These are phyloP conservation scores for Vinca major DNA, from an alignment of 305 asterid genomes.

Conservation along the genomic window DNA sequence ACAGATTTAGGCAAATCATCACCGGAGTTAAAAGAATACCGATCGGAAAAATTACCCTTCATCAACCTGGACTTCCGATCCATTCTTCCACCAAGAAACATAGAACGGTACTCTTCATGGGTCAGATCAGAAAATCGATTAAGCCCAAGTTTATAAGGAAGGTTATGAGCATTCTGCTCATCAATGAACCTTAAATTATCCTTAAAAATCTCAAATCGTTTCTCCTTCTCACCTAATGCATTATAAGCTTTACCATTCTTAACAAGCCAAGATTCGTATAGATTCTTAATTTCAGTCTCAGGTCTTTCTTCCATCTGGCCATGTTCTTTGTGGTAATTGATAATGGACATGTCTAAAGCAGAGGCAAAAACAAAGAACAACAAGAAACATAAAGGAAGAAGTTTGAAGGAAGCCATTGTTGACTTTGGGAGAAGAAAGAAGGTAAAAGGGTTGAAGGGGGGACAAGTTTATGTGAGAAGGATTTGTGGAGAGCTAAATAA, in stretches of 20 bases:
- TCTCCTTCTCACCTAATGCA: conserved; percentile 59
- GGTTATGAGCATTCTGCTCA: conserved; percentile 44
- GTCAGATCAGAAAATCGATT: conserved; percentile 74
- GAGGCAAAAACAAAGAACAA: conserved; percentile 21
- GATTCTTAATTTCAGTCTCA: conserved; percentile 16
- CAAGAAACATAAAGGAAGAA: conserved; percentile 23
- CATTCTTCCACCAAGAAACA: conserved; percentile 40
- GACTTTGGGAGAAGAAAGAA: background rate
- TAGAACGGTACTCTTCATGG: conserved; percentile 56
- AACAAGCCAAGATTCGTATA: conserved; percentile 69
- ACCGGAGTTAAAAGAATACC: conserved; percentile 42
- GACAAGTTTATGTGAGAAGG: no score
- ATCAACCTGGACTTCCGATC: conserved; percentile 22
- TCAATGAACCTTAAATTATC: conserved; percentile 55
- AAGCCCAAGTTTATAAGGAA: conserved; percentile 48
- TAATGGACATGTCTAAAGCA: conserved; percentile 60
- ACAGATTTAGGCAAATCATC: conserved; percentile 45
- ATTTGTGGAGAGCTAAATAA: no score
- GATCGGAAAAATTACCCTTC: conserved; percentile 18
- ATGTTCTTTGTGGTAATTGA: conserved; percentile 34
- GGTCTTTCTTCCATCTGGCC: background rate
- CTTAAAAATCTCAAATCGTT: conserved; percentile 56
- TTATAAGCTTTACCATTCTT: conserved; percentile 52
- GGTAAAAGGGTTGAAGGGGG: background rate
- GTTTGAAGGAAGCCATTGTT: conserved; percentile 36